Evolutionary conservation across 768 basidiomycete genomes (phyloP), one percentile per base, ranked within the genome.

Genomic region (Boletus rubroflammeus): DNA sequence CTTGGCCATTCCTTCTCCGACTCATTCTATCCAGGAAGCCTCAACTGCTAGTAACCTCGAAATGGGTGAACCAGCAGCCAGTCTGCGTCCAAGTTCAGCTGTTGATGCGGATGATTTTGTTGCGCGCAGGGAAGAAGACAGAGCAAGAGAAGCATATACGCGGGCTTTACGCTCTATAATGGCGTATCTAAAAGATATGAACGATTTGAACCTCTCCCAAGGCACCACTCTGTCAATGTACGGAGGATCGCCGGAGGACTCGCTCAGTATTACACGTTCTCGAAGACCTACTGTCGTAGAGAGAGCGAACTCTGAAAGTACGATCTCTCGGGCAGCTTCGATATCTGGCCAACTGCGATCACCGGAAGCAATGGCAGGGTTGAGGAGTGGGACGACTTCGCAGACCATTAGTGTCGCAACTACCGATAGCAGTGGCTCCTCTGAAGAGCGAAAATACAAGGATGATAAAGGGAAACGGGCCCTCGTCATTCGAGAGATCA

Each of bases 131-230:
- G 88, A 90, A 72, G 86, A 87, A 68, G 88, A 89, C 56, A 78
- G 84, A 31, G 80, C 78, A 17, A 78, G 83, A 29, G 88, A 90
- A 64, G 78, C 83, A 29, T 87, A 88, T 67, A 84, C 82, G 63
- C 80, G 89, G 41, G 93, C 92, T 31, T 77, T 99, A 49, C 83
- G 90, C 51, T 89, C 90, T 10, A 84, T 99, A 17, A 95, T 98
- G 88, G 92, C 93, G 7, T 99, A 98, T 71, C 80, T 99, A 19
- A 85, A 85, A 63, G 97, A 99, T 63, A 88, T 99, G 84, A 88
- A 94, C 65, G 97, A 99, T 65, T 77, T 99, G 29, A 86, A 85
- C 17, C 70, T 84, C 60, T 81, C 84, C 19, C 87, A 86, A 64
- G 66, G 73, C 15, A 76, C 78, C 53, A 70, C 78, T 11, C 56